These are phyloP conservation scores for Zancudomyces culisetae DNA, from an alignment of 371 early-diverging fungal genomes.

Conservation along the genomic window DNA sequence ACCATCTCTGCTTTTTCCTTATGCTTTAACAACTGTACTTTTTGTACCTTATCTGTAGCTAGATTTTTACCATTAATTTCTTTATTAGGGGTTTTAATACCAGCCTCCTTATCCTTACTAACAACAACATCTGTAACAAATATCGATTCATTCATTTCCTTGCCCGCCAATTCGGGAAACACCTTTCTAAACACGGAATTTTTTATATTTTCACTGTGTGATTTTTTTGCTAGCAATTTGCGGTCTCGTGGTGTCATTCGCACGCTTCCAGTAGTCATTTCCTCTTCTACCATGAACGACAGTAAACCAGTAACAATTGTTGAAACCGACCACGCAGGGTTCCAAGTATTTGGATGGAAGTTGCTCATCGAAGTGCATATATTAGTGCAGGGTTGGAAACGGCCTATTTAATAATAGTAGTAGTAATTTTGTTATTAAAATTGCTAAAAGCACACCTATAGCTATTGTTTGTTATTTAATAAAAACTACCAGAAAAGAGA, in stretches of 20 bases:
- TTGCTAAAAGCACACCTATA: no score
- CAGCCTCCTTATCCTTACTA: no score
- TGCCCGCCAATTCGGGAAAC: background rate
- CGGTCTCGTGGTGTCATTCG: constrained; percentile 57
- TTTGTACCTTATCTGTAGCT: no score
- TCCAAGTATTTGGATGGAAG: constrained; percentile 82
- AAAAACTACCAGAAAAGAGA: no score
- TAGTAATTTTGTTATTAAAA: background rate
- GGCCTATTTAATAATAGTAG: no score
- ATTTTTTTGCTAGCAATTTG: constrained; percentile 47
- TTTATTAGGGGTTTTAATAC: no score
- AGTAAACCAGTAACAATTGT: constrained; percentile 87
- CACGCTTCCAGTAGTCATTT: constrained; percentile 81
- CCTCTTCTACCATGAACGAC: constrained; percentile 90
- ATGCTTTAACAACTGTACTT: no score
- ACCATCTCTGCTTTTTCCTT: no score
- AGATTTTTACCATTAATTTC: no score
- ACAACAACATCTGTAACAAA: background rate
- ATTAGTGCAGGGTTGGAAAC: constrained; percentile 75
- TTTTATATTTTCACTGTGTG: constrained; percentile 55
- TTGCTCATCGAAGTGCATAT: constrained; percentile 90
- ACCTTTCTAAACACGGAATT: constrained; percentile 44
- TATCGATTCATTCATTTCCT: background rate
- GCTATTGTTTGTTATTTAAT: no score
- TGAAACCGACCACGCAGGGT: constrained; percentile 89